phyloP scores from a whole-genome alignment of 2,329 filamentous ascomycete species.

The Diaporthe longicolla region DNA sequence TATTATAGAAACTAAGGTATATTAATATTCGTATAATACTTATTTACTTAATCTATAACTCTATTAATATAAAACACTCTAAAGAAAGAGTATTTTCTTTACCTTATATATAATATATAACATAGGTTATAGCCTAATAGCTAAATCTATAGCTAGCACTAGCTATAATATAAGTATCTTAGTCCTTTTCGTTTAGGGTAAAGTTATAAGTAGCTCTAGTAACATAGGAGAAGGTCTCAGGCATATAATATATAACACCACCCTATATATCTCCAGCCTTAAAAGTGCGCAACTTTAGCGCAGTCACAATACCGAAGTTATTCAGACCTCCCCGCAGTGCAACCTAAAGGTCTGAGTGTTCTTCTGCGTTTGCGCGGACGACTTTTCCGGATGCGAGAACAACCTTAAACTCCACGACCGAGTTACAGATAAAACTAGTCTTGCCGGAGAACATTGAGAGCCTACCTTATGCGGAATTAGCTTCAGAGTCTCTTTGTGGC shows the following conservation, averaged over 20 bases:
- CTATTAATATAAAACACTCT: constrained; percentile 43
- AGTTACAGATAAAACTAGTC: constrained; percentile 46
- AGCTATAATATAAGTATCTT: constrained; percentile 43
- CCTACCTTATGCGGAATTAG: not conserved
- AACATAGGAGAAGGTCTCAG: constrained; percentile 42
- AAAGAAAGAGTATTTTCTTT: constrained; percentile 43
- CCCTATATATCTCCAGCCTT: constrained; percentile 43
- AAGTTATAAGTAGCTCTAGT: constrained; percentile 43
- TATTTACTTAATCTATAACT: constrained; percentile 43
- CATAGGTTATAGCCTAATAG: constrained; percentile 42
- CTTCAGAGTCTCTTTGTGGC: too few relatives aligned
- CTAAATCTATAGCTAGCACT: constrained; percentile 43
- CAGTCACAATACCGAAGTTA: constrained; percentile 46
- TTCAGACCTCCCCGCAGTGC: constrained; percentile 54
- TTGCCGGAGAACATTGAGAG: constrained; percentile 26
- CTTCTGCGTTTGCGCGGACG: constrained; percentile 37
- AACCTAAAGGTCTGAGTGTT: constrained; percentile 59
- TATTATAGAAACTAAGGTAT: constrained; percentile 42
- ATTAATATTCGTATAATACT: constrained; percentile 43
- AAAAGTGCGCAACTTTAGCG: constrained; percentile 43
- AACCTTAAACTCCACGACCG: constrained; percentile 42
- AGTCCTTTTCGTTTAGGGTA: constrained; percentile 41
- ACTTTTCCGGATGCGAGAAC: constrained; percentile 38
- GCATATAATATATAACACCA: constrained; percentile 42
- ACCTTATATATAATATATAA: constrained; percentile 45